Base-by-base conservation (phyloP, 306 rosid species). In the Casuarina equisetifolia region DNA sequence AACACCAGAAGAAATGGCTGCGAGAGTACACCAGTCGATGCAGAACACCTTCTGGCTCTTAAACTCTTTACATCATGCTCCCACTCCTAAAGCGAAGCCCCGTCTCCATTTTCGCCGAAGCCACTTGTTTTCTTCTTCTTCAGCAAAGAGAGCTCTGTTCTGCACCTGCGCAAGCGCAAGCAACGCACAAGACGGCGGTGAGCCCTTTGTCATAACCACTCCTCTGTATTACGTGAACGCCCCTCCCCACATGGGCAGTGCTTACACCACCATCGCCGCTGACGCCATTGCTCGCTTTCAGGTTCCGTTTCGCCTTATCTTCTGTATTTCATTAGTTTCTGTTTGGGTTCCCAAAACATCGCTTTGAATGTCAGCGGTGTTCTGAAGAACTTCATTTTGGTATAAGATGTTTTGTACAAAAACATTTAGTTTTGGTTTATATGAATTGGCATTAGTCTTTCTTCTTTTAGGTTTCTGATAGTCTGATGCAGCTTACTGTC, bases 231-330 rank as follows among this genome's bases (percentile, higher is more conserved):
- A 95, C 84, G 98, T 95, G 69, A 95, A 95, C 81, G 97, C 97
- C 76, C 96, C 98, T 85, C 98, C 98, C 68, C 98, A 95, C 32
- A 85, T 95, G 98, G 98, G 98, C 42, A 95, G 98, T 57, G 97
- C 98, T 73, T 95, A 95, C 84, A 87, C 98, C 83, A 95, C 98
- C 82, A 91, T 95, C 57, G 97, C 98, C 48, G 97, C 97, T 17
- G 98, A 95, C 25, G 95, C 97, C 85, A 87, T 95, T 86, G 97
- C 97, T 58, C 97, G 98, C 11, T 95, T 92, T 69, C 97, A 95
- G 96, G 97, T 92, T 44, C 46, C 69, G 11, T 58, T 54, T 76
- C 43, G n/a, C 51, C 50, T n/a, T 11, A 68, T 9, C 9, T n/a
- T 36, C 4, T 39, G 17, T 62, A 19, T 74, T 72, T 36, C 49